These are phyloP conservation scores for Mucor mucedo DNA, from an alignment of 371 early-diverging fungal species.

Conservation along the genomic window DNA sequence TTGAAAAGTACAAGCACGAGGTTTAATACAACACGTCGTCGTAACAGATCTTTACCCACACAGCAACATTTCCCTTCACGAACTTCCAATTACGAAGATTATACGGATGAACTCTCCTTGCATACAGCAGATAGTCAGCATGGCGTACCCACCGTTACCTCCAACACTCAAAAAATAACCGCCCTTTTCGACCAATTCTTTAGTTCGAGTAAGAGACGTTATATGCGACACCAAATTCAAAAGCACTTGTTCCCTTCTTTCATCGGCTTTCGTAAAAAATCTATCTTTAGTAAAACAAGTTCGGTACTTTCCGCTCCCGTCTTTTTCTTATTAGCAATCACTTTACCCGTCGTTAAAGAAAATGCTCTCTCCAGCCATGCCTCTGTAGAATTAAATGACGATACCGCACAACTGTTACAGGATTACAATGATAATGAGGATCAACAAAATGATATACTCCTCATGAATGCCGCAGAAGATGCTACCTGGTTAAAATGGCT, in stretches of 20 bases:
- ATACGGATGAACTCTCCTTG: slow-evolving; percentile 24
- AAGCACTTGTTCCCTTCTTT: slow-evolving; percentile 62
- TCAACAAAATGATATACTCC: slow-evolving; percentile 13
- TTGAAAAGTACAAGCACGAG: slow-evolving; percentile 36
- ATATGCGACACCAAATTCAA: slow-evolving; percentile 13
- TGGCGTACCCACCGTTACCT: not conserved
- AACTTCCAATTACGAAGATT: slow-evolving; percentile 6
- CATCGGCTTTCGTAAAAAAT: slow-evolving; percentile 53
- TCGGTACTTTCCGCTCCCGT: slow-evolving; percentile 60
- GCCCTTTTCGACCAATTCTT: slow-evolving; percentile 1
- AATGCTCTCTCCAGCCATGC: slow-evolving; percentile 21
- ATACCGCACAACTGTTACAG: slow-evolving; percentile 34
- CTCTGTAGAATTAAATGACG: slow-evolving; percentile 30
- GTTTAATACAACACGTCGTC: slow-evolving; percentile 2
- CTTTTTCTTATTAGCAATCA: slow-evolving; percentile 55
- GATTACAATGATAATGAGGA: slow-evolving; percentile 27
- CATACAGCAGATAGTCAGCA: slow-evolving; percentile 28
- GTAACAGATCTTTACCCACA: not conserved
- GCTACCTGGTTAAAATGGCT: slow-evolving; percentile 52
- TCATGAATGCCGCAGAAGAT: slow-evolving; percentile 8
- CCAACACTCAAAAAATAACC: not conserved
- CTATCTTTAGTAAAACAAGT: slow-evolving; percentile 56
- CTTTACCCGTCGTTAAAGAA: slow-evolving; percentile 64
- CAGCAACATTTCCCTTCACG: slow-evolving; percentile 7
- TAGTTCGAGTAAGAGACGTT: slow-evolving; percentile 6